Evolutionary conservation across 257 asterid species (phyloP), one percentile per base, ranked within the genome.

Genomic region (Solanum bukasovii): DNA sequence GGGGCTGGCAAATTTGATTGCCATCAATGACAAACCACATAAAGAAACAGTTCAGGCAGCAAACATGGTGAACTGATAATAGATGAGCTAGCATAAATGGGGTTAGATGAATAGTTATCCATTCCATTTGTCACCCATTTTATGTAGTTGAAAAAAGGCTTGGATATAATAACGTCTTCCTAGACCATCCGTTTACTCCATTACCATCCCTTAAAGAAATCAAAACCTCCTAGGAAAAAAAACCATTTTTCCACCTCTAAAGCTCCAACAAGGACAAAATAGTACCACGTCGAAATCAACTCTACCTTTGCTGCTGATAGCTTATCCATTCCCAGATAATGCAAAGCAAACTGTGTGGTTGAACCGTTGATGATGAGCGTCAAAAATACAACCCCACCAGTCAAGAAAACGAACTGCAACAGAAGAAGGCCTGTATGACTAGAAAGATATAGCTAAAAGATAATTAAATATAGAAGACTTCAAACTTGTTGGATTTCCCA

Each of bases 351-450:
- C 90, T 97, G 99, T 33, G 99, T 95, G 81, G 99, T 96, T 21
- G 99, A 96, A 86, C 99, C 99, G 89, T 97, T 97, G 89, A 97
- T 93, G 67, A 96, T 93, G 87, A 97, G 98, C 3, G 99, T 96
- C 83, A 97, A 98, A 90, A 96, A 97, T 71, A 97, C 99, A 49
- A 95, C 94, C 84, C 99, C 99, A 87, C 99, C 98, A 83, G 99
- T 97, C 93, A 97, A 94, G 92, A 97, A 97, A 84, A 97, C 96
- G 83, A 97, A 97, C 99, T 97, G 99, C 98, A 91, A 90, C 89
- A 38, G 49, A 52, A 25, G 13, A 77, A 71, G 38, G 67, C 13
- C 7, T 67, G 72, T 21, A 21, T 33, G 46, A 84, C 10, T 23
- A 9, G 79, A 37, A 20, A 34, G 87, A 88, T 49, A 49, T 1